Conservation (phyloP, 169 alveolate species). For the Plasmodium blacklocki region DNA sequence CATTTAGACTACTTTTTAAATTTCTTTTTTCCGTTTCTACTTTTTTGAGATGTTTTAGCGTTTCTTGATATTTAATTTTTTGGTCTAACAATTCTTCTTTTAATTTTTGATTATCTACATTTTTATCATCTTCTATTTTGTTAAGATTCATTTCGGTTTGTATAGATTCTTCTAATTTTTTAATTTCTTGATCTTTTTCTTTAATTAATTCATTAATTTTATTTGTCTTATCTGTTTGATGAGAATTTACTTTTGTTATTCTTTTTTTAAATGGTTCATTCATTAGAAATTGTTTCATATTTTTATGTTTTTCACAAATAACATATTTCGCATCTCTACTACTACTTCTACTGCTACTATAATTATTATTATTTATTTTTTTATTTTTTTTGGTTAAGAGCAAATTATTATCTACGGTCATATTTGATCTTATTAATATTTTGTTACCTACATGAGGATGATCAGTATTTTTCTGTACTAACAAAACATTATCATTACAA, state of each 20-base stretch:
- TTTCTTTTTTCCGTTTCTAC: constrained; percentile 65
- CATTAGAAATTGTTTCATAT: not conserved
- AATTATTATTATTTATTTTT: not conserved
- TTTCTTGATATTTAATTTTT: constrained; percentile 75
- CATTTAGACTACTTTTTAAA: constrained; percentile 55
- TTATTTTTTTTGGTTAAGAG: no score
- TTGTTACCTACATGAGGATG: no score
- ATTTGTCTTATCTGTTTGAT: constrained; percentile 6
- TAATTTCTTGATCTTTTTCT: constrained; percentile 56
- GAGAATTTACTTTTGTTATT: constrained; percentile 30
- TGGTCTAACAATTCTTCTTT: constrained; percentile 63
- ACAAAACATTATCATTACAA: no score
- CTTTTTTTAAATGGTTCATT: constrained; percentile 60
- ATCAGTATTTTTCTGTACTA: no score
- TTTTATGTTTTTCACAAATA: not conserved
- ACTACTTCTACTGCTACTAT: constrained; percentile 4
- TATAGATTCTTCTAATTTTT: constrained; percentile 33
- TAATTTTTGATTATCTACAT: constrained; percentile 41
- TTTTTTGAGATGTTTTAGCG: constrained; percentile 69
- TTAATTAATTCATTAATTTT: constrained; percentile 49
- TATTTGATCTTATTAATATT: no score
- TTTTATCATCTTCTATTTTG: constrained; percentile 14
- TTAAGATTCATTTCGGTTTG: constrained; percentile 27
- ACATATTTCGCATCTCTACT: not conserved
- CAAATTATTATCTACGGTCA: no score